Evolutionary conservation across 257 asterid species (phyloP).

Genomic region (Scutellaria minor): DNA sequence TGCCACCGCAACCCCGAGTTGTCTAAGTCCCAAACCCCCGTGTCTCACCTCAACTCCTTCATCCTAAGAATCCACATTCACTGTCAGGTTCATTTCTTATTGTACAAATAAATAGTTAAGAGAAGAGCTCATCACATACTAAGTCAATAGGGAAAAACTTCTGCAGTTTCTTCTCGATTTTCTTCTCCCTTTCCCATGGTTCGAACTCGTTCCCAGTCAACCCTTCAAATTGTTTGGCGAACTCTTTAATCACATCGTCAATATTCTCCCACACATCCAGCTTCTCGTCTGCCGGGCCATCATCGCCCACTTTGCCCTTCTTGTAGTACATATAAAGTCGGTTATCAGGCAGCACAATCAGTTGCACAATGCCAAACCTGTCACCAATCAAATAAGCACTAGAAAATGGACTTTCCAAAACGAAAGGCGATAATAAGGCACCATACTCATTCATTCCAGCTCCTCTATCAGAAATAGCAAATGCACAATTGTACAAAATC

Average conservation of each 20-base stretch:
- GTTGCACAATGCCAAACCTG: conserved; percentile 69
- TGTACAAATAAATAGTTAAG: no score
- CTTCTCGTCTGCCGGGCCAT: conserved; percentile 49
- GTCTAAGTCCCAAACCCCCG: conserved; percentile 79
- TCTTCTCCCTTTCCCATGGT: conserved; percentile 82
- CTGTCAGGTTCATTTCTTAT: not conserved
- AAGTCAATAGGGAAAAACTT: conserved; percentile 74
- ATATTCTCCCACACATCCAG: conserved; percentile 61
- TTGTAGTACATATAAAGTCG: conserved; percentile 67
- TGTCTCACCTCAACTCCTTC: conserved; percentile 87
- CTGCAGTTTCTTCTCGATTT: conserved; percentile 51
- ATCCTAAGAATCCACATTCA: conserved; percentile 45
- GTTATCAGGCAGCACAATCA: conserved; percentile 62
- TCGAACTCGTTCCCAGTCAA: conserved; percentile 69
- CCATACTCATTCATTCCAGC: conserved; percentile 64
- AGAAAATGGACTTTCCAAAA: not conserved
- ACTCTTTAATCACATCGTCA: conserved; percentile 59
- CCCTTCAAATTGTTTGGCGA: conserved; percentile 57
- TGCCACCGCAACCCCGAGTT: conserved; percentile 65
- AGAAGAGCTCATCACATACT: conserved; percentile 35
- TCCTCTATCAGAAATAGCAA: conserved; percentile 52
- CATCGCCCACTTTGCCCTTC: conserved; percentile 67
- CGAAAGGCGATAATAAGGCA: not conserved
- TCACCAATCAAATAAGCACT: conserved; percentile 1
- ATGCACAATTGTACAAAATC: conserved; percentile 74